Evolutionary conservation across 1,284 basidiomycete species (phyloP).

Genomic region (Apiotrichum porosum): DNA sequence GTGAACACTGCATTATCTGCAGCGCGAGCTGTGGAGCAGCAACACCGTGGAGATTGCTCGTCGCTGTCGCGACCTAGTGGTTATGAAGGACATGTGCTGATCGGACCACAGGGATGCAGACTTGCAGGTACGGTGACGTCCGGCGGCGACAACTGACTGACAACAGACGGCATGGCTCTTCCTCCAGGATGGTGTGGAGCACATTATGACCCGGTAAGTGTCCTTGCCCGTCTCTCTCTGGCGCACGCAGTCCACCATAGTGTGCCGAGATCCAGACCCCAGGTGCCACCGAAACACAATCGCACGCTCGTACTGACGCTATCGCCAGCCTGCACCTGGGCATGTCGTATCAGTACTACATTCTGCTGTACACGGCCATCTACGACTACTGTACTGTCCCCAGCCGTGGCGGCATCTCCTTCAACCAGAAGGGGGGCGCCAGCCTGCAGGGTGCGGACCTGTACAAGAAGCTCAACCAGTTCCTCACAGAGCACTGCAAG

Average conservation of each 20-base stretch:
- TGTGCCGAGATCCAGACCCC: too few species aligned
- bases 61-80: too few species aligned
- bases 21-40: too few species aligned
- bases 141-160: not conserved
- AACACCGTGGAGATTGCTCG: too few species aligned
- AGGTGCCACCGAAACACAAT: not conserved
- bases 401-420: constrained; percentile 10
- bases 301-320: not conserved
- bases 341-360: constrained; percentile 87
- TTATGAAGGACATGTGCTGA: too few species aligned
- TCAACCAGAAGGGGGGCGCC: constrained; percentile 64
- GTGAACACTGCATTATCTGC: not conserved
- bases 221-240: not conserved
- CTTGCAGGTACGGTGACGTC: constrained; percentile 19
- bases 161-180: constrained; percentile 77
- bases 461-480: constrained; percentile 80
- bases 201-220: constrained; percentile 72
- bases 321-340: constrained; percentile 65
- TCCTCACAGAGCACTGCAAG: constrained; percentile 76
- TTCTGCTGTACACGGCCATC: constrained; percentile 84
- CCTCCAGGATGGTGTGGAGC: constrained; percentile 82
- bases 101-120: constrained; percentile 38
- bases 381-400: constrained; percentile 87
- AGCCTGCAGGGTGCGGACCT: constrained; percentile 93
- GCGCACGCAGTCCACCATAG: too few species aligned